A percentile compares a stretch with the other conserved stretches of the same genome.
Evolutionary conservation across 2,329 filamentous ascomycete genomes (phyloP).

Genomic region (Scedosporium dehoogii): DNA sequence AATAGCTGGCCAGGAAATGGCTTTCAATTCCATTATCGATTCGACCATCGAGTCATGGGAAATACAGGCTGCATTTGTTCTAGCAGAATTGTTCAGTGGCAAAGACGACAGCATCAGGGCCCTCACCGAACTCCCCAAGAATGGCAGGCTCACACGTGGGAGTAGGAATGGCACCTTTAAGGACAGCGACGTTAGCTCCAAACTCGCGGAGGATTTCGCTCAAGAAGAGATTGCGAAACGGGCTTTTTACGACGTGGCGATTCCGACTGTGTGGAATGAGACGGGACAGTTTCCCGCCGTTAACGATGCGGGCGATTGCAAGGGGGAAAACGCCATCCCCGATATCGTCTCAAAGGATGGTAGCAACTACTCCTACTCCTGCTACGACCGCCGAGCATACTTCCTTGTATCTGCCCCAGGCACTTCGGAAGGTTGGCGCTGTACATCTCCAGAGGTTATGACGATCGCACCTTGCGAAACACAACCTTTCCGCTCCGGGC

Average conservation of each 20-base stretch:
- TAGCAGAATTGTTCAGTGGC: not conserved
- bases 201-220: not conserved
- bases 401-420: not conserved
- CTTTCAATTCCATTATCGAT: not conserved
- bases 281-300: not conserved
- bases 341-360: not conserved
- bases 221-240: not conserved
- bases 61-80: not conserved
- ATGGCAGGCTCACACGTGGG: not conserved
- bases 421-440: not conserved
- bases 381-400: not conserved
- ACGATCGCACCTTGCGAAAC: not conserved
- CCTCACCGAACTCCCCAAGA: not conserved
- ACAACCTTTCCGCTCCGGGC: not conserved
- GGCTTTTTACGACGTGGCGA: not conserved
- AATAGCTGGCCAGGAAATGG: not conserved
- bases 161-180: not conserved
- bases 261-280: not conserved
- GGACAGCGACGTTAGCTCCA: not conserved
- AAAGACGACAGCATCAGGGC: not conserved
- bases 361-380: not conserved
- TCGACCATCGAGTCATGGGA: not conserved
- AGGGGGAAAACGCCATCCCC: not conserved
- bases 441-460: not conserved
- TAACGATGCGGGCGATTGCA: not conserved